Conservation (phyloP, 371 early-diverging fungal species). For the Synchytrium microbalum region DNA sequence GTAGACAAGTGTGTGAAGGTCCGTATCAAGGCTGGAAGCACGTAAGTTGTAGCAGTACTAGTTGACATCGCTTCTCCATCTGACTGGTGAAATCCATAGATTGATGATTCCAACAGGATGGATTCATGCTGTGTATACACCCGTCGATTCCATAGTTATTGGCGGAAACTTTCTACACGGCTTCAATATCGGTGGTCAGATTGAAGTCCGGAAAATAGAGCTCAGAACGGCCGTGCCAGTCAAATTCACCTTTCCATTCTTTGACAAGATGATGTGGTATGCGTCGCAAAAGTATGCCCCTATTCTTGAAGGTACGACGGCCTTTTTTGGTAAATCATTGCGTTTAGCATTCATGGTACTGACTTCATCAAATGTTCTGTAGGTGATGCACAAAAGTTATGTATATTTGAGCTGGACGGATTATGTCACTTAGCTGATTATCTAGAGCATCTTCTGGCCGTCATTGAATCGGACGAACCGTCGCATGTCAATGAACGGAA, state of each 20-base stretch:
- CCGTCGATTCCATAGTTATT: conserved; percentile 76
- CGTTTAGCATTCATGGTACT: not conserved
- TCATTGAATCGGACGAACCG: not conserved
- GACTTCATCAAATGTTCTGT: not conserved
- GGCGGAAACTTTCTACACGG: conserved; percentile 88
- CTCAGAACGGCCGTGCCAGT: conserved; percentile 64
- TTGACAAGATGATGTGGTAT: conserved; percentile 73
- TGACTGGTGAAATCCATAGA: conserved; percentile 33
- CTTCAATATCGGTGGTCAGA: conserved; percentile 61
- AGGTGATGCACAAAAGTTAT: conserved; percentile 7
- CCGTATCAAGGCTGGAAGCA: conserved; percentile 62
- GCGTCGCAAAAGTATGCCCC: conserved; percentile 28
- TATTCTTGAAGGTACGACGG: conserved; percentile 13
- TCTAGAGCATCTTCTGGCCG: conserved; percentile 8
- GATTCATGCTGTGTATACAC: conserved; percentile 89
- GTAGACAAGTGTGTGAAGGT: conserved; percentile 63
- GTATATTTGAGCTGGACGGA: conserved; percentile 25
- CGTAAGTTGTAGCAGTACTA: conserved; percentile 39
- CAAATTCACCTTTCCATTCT: conserved; percentile 77
- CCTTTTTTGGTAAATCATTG: not conserved
- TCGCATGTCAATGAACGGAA: not conserved
- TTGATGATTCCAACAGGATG: conserved; percentile 91
- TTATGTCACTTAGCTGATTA: conserved; percentile 15
- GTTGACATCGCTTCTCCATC: no score
- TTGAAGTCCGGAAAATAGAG: conserved; percentile 60